Base-by-base conservation (phyloP, 1,139 yeast genomes). In the Nakaseomyces delphensis region DNA sequence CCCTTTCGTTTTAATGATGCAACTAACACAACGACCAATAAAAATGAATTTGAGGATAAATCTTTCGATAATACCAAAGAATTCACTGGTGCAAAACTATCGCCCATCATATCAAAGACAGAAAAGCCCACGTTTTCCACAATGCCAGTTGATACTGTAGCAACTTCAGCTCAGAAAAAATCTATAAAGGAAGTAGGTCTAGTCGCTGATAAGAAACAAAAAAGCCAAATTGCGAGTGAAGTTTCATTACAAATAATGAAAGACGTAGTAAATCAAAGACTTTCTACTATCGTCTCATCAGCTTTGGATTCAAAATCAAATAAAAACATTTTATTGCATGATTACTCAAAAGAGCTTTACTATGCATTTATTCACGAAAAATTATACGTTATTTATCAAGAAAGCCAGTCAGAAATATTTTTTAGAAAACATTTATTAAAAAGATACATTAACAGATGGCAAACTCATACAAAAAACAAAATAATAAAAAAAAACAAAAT, bases 341-440 rank as follows among this genome's bases (percentile, higher is more conserved):
- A 64, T 0, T 61, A 79, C 13, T 55, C 79, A 1, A 55, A 58
- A 1, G 80, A 77, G 33, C 58, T 83, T 1, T 81, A 68, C 48
- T 57, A 62, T 10, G 83, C 86, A 1, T 79, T 83, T 52, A 52
- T 83, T 38, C 68, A 73, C 31, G 89, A 83, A 50, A 62, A 71
- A 30, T 55, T 74, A 0, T 74, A 69, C 48, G 60, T 73, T 28
- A 58, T 66, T 2, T 55, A 67, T 0, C 54, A 73, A 35, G 71
- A 74, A 30, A 54, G 69, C 0, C 56, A 64, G 33, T 79, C 84
- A 0, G 69, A 63, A 14, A 30, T 49, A 1, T 52, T 62, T 36
- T 58, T 65, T 41, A 50, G 57, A 2, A 48, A 46, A 9, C 53
- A 50, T 9, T 43, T 69, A 23, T 66, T 63, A 43, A 53, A 48